phyloP scores from a whole-genome alignment of 1,284 basidiomycete genomes.

The Polyporus tsugae region DNA sequence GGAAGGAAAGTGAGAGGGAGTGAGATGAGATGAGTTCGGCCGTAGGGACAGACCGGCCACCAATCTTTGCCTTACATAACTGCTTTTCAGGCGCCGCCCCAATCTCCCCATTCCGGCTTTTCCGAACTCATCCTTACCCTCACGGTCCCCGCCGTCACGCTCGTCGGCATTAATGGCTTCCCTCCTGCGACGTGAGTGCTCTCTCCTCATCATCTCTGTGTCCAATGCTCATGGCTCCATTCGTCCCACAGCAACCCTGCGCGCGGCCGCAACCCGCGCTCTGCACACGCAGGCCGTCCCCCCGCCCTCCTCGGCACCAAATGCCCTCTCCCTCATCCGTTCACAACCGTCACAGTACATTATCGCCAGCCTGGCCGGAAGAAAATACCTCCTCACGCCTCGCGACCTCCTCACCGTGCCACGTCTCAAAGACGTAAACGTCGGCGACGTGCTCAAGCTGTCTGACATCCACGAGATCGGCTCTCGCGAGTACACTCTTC shows the following conservation, averaged over 20 bases:
- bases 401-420: constrained; percentile 94
- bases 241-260: constrained; percentile 29
- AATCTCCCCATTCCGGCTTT: constrained; percentile 36
- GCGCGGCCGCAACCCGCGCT: constrained; percentile 39
- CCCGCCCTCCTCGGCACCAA: constrained; percentile 42
- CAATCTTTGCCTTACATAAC: constrained; percentile 42
- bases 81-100: constrained; percentile 41
- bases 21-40: constrained; percentile 41
- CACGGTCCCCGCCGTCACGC: constrained; percentile 29
- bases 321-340: constrained; percentile 75
- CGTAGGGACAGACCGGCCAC: constrained; percentile 39
- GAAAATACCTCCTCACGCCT: constrained; percentile 89
- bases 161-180: constrained; percentile 40
- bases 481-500: constrained; percentile 93
- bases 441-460: constrained; percentile 87
- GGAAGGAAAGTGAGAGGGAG: constrained; percentile 50
- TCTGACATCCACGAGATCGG: constrained; percentile 94
- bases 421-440: constrained; percentile 79
- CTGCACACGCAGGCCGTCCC: constrained; percentile 41
- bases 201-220: constrained; percentile 4
- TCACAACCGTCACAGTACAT: constrained; percentile 90
- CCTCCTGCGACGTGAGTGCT: constrained; percentile 42
- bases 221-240: constrained; percentile 19
- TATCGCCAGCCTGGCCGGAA: constrained; percentile 88
- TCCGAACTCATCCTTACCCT: constrained; percentile 28